Conservation (phyloP, 345 rosid species). For the Arabidopsis suecica region DNA sequence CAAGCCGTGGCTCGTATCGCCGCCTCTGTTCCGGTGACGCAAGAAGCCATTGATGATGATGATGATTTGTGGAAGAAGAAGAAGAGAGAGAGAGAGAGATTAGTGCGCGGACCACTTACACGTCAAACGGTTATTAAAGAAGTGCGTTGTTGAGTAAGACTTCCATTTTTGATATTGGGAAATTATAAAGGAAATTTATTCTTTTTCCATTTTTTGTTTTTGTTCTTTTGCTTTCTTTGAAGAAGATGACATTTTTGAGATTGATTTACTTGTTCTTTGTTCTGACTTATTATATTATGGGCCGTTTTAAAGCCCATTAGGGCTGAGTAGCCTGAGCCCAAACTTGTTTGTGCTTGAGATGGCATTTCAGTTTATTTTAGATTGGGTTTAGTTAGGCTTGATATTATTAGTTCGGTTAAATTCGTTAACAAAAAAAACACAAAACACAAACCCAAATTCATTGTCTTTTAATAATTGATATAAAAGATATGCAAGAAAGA, state of each 20-base stretch:
- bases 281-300: neutral
- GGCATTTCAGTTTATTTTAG: neutral
- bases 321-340: neutral
- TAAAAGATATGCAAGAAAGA: no score
- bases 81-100: neutral
- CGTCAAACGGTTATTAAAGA: slow-evolving; percentile 41
- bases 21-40: slow-evolving; percentile 58
- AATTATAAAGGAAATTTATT: neutral
- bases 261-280: slow-evolving; percentile 2
- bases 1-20: slow-evolving; percentile 57
- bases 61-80: slow-evolving; percentile 6
- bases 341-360: neutral
- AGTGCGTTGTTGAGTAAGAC: slow-evolving; percentile 47
- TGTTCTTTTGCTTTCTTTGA: neutral
- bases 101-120: slow-evolving; percentile 30
- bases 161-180: slow-evolving; percentile 36
- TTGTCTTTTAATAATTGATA: no score
- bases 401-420: neutral
- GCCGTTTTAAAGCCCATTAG: slow-evolving; percentile 3
- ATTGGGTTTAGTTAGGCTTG: no score
- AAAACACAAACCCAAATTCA: no score
- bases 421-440: no score
- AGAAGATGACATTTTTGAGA: slow-evolving; percentile 18
- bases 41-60: slow-evolving; percentile 49
- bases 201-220: neutral